Evolutionary conservation across 306 rosid genomes (phyloP).

Genomic region (Fragaria iinumae): DNA sequence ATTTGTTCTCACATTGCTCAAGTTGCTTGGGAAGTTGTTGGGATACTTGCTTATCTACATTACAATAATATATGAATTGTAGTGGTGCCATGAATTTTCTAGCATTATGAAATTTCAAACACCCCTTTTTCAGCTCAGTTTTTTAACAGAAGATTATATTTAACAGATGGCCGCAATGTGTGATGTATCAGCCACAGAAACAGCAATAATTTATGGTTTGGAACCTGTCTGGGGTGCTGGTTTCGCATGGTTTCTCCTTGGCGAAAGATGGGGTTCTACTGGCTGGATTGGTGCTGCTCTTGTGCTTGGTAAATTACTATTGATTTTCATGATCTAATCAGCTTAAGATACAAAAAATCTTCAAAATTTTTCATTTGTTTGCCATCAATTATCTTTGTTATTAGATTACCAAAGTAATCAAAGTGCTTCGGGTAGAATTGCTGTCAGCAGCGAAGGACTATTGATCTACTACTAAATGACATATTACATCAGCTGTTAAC

Average conservation of each 20-base stretch:
- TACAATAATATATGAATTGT: not conserved
- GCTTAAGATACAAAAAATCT: not conserved
- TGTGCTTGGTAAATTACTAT: constrained; percentile 47
- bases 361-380: not conserved
- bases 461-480: not conserved
- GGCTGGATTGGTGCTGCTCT: constrained; percentile 87
- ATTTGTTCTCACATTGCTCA: not conserved
- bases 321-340: not conserved
- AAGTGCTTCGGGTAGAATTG: not conserved
- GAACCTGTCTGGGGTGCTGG: constrained; percentile 88
- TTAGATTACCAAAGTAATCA: not conserved
- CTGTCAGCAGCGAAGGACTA: not conserved
- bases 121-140: not conserved
- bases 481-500: not conserved
- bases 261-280: constrained; percentile 70
- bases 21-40: not conserved
- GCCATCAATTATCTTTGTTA: not conserved
- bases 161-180: constrained; percentile 71
- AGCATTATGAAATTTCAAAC: not conserved
- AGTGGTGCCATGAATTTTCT: not conserved
- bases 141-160: not conserved
- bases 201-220: constrained; percentile 69
- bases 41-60: not conserved
- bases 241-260: constrained; percentile 77
- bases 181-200: constrained; percentile 76